Evolutionary conservation across 345 rosid species (phyloP), one percentile per base, ranked within the genome.

Genomic region (Melastoma malabathricum): DNA sequence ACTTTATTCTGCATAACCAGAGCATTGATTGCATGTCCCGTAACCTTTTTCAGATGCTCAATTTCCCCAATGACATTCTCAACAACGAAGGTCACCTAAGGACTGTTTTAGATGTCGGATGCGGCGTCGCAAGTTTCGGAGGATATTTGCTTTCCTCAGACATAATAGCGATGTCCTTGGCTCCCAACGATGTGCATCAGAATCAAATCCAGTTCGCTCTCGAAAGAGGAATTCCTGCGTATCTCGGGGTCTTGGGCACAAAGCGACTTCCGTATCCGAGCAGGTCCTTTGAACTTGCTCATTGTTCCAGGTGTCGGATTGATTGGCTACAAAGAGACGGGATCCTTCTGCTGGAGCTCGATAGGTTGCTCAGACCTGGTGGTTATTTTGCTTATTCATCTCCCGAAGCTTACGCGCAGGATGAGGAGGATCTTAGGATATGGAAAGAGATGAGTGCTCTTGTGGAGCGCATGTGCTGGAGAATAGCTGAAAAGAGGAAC

Each of bases 281-380:
- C 72, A 88, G 99, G 69, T 92, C 99, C 41, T 92, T 88, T 53
- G 99, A 92, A 62, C 75, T 92, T 50, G 90, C 99, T 50, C 99
- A 92, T 56, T 92, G 99, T 75, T 87, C 97, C 46, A 86, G 97
- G 19, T 92, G 99, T 68, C 75, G 99, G 59, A 92, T 92, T 43
- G 99, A 92, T 68, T 92, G 99, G 99, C 97, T 92, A 57, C 99
- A 92, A 60, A 84, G 99, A 71, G 90, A 88, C 18, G 99, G 99
- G 5, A 73, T 92, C 59, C 95, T 92, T 65, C 99, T 87, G 52
- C 99, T 92, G 62, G 99, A 92, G 74, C 83, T 92, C 13, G 99
- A 92, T 64, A 75, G 99, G 55, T 51, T 92, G 59, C 99, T 92
- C 44, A 75, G 94, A 76, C 97, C 99, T 2, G 97, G 99, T 10